phyloP scores from a whole-genome alignment of 371 early-diverging fungal species.

The Circinella umbellata region DNA sequence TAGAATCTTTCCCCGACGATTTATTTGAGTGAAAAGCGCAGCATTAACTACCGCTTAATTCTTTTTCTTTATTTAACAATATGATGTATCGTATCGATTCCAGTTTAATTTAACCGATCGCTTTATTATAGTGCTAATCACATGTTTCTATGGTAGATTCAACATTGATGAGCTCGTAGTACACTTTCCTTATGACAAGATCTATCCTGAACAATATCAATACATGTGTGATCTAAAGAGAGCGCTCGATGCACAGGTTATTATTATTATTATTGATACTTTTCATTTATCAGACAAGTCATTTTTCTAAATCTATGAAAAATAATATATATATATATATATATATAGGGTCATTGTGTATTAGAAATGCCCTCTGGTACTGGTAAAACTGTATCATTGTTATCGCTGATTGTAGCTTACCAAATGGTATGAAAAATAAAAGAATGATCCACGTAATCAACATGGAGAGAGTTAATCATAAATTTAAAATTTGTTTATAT shows the following conservation, averaged over 20 bases:
- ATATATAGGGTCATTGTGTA: constrained; percentile 86
- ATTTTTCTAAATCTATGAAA: neutral
- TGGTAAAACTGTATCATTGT: constrained; percentile 98
- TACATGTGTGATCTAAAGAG: constrained; percentile 98
- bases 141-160: constrained; percentile 61
- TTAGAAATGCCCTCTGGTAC: constrained; percentile 99
- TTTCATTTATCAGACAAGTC: neutral
- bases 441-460: too few relatives aligned
- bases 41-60: neutral
- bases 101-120: neutral
- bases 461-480: neutral
- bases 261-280: neutral
- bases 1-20: too few relatives aligned
- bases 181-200: constrained; percentile 98
- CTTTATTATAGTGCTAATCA: neutral
- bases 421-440: constrained; percentile 66
- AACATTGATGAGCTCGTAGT: constrained; percentile 94
- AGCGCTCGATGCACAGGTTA: constrained; percentile 89
- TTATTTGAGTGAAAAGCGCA: neutral
- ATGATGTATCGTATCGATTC: constrained; percentile 6
- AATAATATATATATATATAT: neutral
- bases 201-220: constrained; percentile 99
- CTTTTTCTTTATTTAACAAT: neutral
- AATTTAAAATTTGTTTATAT: neutral
- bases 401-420: constrained; percentile 98